Evolutionary conservation across 331 rosid genomes (phyloP).

Genomic region (Malus hybrid): DNA sequence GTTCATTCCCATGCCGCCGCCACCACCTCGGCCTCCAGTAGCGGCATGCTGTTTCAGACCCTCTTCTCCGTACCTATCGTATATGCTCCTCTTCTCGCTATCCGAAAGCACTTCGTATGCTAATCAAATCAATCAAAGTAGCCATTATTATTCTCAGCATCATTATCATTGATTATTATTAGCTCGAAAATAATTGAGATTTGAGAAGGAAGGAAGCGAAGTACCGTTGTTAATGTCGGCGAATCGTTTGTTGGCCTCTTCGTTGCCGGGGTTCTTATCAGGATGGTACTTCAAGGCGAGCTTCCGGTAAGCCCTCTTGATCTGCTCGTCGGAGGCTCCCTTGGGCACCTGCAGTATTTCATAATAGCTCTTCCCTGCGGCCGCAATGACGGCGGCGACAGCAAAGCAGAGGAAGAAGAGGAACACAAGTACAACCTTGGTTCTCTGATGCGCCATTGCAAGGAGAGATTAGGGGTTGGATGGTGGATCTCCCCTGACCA

Average conservation of each 20-base stretch:
- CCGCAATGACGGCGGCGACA: slow-evolving; percentile 34
- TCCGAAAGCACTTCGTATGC: slow-evolving; percentile 85
- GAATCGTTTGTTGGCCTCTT: slow-evolving; percentile 77
- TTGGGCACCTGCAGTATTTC: slow-evolving; percentile 77
- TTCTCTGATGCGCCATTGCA: slow-evolving; percentile 65
- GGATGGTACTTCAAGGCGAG: slow-evolving; percentile 97
- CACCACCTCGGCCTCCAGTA: slow-evolving; percentile 66
- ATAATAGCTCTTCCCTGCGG: slow-evolving; percentile 85
- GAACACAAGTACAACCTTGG: slow-evolving; percentile 36
- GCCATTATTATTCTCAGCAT: not conserved
- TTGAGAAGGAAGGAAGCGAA: not conserved
- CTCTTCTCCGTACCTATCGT: slow-evolving; percentile 81
- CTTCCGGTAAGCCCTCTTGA: slow-evolving; percentile 91
- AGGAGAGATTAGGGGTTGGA: not conserved
- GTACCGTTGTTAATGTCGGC: slow-evolving; percentile 89
- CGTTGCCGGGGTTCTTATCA: slow-evolving; percentile 93
- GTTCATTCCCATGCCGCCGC: slow-evolving; percentile 79
- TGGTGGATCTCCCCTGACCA: not conserved
- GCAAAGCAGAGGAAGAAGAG: slow-evolving; percentile 56
- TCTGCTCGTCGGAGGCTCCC: slow-evolving; percentile 90
- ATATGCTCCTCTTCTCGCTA: slow-evolving; percentile 67
- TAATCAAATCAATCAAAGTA: not conserved
- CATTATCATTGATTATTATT: not conserved
- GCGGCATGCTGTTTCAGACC: slow-evolving; percentile 95
- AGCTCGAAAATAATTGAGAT: not conserved